These are phyloP conservation scores for Lentinus tigrinus DNA, from an alignment of 768 basidiomycete genomes.

Conservation along the genomic window DNA sequence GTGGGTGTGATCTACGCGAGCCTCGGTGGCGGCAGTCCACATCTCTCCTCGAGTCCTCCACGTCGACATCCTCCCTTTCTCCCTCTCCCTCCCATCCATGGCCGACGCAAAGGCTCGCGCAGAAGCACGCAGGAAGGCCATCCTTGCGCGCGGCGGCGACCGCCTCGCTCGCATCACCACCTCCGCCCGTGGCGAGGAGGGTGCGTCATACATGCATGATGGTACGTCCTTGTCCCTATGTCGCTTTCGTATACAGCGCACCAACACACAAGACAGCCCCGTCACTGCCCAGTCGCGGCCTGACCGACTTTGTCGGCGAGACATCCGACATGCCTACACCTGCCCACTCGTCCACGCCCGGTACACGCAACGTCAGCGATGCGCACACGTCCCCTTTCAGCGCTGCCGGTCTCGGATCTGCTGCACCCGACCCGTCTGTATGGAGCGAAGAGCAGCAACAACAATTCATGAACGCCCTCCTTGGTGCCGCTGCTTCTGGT, in stretches of 20 bases:
- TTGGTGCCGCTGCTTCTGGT: conserved; percentile 30
- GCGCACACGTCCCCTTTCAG: conserved; percentile 22
- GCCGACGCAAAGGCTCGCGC: conserved; percentile 48
- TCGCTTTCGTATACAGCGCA: background rate
- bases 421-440: conserved; percentile 50
- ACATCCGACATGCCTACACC: conserved; percentile 32
- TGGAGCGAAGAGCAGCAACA: conserved; percentile 72
- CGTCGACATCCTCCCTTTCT: conserved; percentile 2
- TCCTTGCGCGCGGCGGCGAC: conserved; percentile 68
- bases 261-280: conserved; percentile 36
- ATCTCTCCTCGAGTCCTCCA: conserved; percentile 3
- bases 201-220: conserved; percentile 50
- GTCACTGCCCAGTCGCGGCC: conserved; percentile 29
- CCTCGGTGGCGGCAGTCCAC: background rate
- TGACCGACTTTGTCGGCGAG: conserved; percentile 38
- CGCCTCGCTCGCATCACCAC: conserved; percentile 79
- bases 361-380: conserved; percentile 13
- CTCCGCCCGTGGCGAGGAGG: conserved; percentile 70
- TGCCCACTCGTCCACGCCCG: conserved; percentile 15
- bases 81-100: background rate
- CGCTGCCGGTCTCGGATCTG: conserved; percentile 18
- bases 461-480: conserved; percentile 66
- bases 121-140: conserved; percentile 77
- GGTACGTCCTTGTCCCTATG: conserved; percentile 35
- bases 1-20: conserved; percentile 16